phyloP scores from a whole-genome alignment of 257 asterid species.

The Jaltomata sinuosa region DNA sequence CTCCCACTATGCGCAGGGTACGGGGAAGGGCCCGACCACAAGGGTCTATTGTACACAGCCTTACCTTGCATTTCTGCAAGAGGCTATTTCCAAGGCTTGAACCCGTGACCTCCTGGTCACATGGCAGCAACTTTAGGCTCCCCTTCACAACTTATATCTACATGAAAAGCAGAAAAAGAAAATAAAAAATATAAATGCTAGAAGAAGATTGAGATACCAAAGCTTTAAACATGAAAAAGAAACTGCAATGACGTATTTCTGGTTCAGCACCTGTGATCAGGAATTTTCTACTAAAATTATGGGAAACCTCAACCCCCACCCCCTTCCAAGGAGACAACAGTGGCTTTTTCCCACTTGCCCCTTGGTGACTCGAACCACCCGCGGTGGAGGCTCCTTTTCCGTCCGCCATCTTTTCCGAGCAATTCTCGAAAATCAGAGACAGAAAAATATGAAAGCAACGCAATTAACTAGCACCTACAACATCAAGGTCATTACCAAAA shows the following conservation, averaged over 20 bases:
- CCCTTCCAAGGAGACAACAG: not conserved
- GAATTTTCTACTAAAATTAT: not conserved
- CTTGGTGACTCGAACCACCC: not conserved
- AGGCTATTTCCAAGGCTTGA: no score
- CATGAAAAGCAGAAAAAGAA: not conserved
- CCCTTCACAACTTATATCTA: conserved; percentile 13
- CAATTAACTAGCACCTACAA: not conserved
- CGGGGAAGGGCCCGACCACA: no score
- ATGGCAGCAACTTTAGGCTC: no score
- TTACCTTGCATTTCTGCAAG: no score
- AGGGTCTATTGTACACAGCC: no score
- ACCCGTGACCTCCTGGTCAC: no score
- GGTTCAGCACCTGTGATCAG: not conserved
- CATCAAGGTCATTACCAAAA: not conserved
- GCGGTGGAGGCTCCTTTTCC: not conserved
- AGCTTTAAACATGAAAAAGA: conserved; percentile 1
- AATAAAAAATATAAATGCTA: not conserved
- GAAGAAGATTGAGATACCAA: not conserved
- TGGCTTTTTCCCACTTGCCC: not conserved
- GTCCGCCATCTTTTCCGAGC: not conserved
- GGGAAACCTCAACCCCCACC: not conserved
- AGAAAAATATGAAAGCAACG: not conserved
- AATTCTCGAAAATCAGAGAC: not conserved
- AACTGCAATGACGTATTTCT: not conserved
- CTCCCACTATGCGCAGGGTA: no score